These are phyloP conservation scores for Mallotus repandus DNA, from an alignment of 441 rosid genomes.

Conservation along the genomic window DNA sequence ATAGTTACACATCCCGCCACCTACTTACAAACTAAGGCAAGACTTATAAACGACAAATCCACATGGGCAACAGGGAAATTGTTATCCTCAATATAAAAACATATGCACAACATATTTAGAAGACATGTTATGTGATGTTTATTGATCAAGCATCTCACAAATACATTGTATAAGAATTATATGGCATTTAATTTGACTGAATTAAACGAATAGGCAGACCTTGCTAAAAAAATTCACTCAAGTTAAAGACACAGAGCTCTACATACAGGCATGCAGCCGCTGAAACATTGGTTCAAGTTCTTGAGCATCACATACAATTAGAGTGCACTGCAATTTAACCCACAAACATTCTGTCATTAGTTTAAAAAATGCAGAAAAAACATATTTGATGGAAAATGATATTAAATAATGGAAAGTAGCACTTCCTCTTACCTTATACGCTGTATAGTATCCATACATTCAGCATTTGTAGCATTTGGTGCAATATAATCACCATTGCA, in stretches of 20 bases:
- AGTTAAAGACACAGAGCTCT: no score
- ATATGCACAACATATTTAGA: not conserved
- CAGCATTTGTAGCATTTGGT: constrained; percentile 17
- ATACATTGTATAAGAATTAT: not conserved
- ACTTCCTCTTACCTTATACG: constrained; percentile 14
- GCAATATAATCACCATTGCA: constrained; percentile 19
- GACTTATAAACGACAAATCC: not conserved
- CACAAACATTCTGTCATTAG: not conserved
- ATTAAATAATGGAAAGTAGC: no score
- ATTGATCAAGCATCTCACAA: no score
- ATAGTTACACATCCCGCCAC: not conserved
- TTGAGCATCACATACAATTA: constrained; percentile 7
- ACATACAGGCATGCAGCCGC: no score
- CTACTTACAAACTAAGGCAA: not conserved
- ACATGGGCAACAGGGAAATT: not conserved
- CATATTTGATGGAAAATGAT: not conserved
- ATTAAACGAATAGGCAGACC: no score
- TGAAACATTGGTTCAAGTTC: constrained; percentile 18
- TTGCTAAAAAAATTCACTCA: no score
- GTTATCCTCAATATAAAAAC: not conserved
- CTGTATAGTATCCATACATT: constrained; percentile 10
- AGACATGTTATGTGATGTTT: no score
- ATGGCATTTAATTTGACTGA: not conserved
- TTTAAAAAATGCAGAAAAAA: not conserved
- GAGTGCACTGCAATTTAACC: constrained; percentile 13